These are phyloP conservation scores for Agaricus blazei DNA, from an alignment of 768 basidiomycete genomes.

Conservation along the genomic window DNA sequence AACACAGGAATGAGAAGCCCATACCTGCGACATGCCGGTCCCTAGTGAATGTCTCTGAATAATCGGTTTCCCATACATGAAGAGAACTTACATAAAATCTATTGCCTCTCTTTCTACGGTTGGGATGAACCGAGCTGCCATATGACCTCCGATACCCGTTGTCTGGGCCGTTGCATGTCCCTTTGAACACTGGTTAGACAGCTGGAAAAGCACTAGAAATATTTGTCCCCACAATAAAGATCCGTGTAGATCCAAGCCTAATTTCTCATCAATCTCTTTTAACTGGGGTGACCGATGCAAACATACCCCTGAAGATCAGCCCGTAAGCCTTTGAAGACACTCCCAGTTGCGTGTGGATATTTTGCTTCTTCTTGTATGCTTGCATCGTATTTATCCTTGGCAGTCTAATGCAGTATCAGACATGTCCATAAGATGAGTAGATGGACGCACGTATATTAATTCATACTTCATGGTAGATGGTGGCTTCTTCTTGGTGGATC, in stretches of 20 bases:
- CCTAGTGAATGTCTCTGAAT: conserved; percentile 27
- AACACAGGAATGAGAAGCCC: conserved; percentile 16
- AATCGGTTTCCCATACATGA: not conserved
- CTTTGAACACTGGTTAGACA: conserved; percentile 27
- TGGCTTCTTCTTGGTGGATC: conserved; percentile 94
- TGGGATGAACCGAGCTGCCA: conserved; percentile 84
- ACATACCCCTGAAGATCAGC: conserved; percentile 80
- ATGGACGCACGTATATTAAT: conserved; percentile 70
- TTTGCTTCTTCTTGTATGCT: conserved; percentile 64
- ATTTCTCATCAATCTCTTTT: conserved; percentile 1
- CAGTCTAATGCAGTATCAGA: conserved; percentile 40
- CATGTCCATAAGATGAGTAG: not conserved
- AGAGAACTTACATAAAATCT: conserved; percentile 65
- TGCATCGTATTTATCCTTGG: conserved; percentile 74
- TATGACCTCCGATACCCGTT: conserved; percentile 67
- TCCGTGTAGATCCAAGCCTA: conserved; percentile 62
- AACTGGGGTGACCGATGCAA: not conserved
- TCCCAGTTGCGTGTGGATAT: conserved; percentile 58
- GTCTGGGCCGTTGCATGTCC: conserved; percentile 92
- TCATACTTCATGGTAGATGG: conserved; percentile 71
- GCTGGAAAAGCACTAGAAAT: not conserved
- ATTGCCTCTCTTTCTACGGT: conserved; percentile 95
- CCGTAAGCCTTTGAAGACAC: conserved; percentile 81
- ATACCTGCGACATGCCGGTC: conserved; percentile 77
- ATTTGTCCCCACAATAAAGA: conserved; percentile 69